These are phyloP conservation scores for Batkoa obscura DNA, from an alignment of 371 early-diverging fungal species.

Conservation along the genomic window DNA sequence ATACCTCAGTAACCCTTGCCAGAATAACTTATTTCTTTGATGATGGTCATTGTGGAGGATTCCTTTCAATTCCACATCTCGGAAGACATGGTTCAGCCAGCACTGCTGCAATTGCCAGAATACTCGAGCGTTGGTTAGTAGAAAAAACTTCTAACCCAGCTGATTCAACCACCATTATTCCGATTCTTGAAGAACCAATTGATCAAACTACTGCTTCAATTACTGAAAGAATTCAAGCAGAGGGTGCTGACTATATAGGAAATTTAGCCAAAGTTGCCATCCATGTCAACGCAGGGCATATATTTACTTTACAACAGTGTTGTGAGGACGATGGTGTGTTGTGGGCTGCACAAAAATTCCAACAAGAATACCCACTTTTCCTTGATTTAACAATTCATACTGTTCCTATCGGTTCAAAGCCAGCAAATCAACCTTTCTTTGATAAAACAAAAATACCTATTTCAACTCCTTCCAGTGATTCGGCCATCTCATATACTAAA, in stretches of 20 bases:
- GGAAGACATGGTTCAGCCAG: not conserved
- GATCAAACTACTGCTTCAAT: not conserved
- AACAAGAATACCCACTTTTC: conserved; percentile 6
- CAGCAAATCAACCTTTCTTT: too few relatives aligned
- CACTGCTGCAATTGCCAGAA: not conserved
- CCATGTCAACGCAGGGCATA: conserved; percentile 5
- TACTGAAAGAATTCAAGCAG: not conserved
- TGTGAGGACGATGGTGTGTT: conserved; percentile 4
- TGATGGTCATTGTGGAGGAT: conserved; percentile 4
- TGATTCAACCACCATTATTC: not conserved
- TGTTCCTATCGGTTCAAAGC: not conserved
- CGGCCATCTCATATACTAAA: too few relatives aligned
- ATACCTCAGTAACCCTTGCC: not conserved
- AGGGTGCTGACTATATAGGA: not conserved
- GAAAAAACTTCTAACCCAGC: conserved; percentile 3
- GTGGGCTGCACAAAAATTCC: conserved; percentile 2
- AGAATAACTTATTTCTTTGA: conserved; percentile 7
- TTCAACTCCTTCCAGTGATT: too few relatives aligned
- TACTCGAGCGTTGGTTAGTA: conserved; percentile 4
- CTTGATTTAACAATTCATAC: conserved; percentile 4
- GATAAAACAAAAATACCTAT: too few relatives aligned
- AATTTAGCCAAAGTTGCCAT: conserved; percentile 4
- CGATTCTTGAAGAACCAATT: conserved; percentile 6
- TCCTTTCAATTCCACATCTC: conserved; percentile 6
- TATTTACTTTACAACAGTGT: conserved; percentile 1